Evolutionary conservation across 257 asterid species (phyloP).

Genomic region (Solanum gandarillasii): DNA sequence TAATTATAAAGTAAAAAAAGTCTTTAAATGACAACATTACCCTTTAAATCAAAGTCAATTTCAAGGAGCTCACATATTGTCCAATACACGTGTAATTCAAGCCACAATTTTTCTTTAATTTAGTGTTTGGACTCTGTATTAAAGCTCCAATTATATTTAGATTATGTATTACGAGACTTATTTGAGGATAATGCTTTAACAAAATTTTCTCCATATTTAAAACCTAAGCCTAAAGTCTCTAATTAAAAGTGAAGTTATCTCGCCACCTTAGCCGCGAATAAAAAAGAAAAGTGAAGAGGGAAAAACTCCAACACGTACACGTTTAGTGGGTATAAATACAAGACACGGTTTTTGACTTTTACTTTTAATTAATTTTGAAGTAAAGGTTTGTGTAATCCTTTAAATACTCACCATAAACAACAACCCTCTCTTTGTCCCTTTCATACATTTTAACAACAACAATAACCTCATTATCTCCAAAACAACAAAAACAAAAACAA

Average conservation of each 20-base stretch:
- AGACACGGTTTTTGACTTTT: background rate
- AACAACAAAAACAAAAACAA: background rate
- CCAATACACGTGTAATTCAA: background rate
- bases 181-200: fast-evolving
- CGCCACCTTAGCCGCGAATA: background rate
- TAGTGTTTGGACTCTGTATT: too few species aligned
- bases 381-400: background rate
- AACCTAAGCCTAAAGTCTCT: fast-evolving
- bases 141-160: too few species aligned
- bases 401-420: background rate
- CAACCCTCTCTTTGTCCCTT: background rate
- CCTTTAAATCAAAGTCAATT: background rate
- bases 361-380: background rate
- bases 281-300: background rate
- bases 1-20: background rate
- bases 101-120: too few species aligned
- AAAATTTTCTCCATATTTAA: too few species aligned
- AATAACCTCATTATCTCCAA: background rate
- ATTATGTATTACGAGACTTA: too few species aligned
- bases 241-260: too few species aligned
- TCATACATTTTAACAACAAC: background rate
- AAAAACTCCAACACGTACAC: background rate
- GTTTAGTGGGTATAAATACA: background rate
- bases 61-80: background rate
- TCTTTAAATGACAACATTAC: background rate